Conservation (phyloP, 1,139 yeast genomes). For the Suhomyces kunorum region DNA sequence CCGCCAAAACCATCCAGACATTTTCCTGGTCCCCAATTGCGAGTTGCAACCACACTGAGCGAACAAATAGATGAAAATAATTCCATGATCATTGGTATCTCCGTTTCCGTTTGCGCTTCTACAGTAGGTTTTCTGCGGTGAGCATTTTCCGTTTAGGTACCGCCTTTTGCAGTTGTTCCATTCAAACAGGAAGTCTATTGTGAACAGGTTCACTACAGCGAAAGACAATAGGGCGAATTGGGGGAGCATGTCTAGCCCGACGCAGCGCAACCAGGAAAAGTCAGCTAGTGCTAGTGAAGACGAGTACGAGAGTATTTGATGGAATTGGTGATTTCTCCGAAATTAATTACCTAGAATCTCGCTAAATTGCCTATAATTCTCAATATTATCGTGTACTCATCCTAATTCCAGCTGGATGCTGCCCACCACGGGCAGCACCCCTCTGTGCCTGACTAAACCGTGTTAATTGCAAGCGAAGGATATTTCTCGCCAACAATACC, state of each 20-base stretch:
- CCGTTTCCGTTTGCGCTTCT: too few relatives aligned
- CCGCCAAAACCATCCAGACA: background rate
- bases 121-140: background rate
- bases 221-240: background rate
- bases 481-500: conserved; percentile 1
- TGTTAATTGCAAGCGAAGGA: conserved; percentile 3
- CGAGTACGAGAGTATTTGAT: too few relatives aligned
- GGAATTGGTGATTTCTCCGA: too few relatives aligned
- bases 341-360: too few relatives aligned
- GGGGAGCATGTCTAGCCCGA: background rate
- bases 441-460: conserved; percentile 4
- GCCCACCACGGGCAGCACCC: background rate
- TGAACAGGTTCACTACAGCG: conserved; percentile 1
- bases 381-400: too few relatives aligned
- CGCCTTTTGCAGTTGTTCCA: conserved; percentile 1
- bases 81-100: background rate
- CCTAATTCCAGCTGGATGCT: too few relatives aligned
- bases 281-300: background rate
- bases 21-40: background rate
- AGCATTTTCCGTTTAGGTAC: conserved; percentile 3
- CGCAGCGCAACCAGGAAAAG: too few relatives aligned
- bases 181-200: background rate
- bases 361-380: too few relatives aligned
- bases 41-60: too few relatives aligned
- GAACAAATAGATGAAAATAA: conserved; percentile 6